Percentiles rank a stretch among this genome's conserved stretches.
phyloP scores from a whole-genome alignment of 2,329 filamentous ascomycete species.

The Curvularia sp. region DNA sequence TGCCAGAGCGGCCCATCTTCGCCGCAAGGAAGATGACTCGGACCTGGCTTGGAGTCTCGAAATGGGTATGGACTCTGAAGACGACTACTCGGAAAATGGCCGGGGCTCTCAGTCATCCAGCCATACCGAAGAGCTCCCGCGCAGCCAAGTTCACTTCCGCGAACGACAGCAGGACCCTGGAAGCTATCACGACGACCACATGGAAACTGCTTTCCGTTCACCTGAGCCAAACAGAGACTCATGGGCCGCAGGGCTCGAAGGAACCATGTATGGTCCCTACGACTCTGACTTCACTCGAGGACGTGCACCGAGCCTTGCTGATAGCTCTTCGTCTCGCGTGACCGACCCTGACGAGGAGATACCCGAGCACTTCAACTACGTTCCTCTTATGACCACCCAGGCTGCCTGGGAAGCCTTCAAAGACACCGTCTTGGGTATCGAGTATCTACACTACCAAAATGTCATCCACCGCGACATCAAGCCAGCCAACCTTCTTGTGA shows the following conservation, averaged over 20 bases:
- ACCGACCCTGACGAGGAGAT: conserved; percentile 61
- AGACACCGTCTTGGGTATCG: conserved; percentile 89
- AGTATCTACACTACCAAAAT: conserved; percentile 75
- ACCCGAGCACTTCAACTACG: conserved; percentile 88
- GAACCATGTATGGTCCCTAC: conserved; percentile 79
- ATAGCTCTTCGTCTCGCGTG: conserved; percentile 70
- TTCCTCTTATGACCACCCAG: conserved; percentile 88
- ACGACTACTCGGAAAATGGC: conserved; percentile 52
- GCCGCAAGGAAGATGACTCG: conserved; percentile 47
- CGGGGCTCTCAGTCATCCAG: conserved; percentile 37
- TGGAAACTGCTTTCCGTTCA: conserved; percentile 47
- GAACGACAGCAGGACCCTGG: conserved; percentile 32
- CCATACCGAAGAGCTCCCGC: conserved; percentile 27
- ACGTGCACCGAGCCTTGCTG: conserved; percentile 80
- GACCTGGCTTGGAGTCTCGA: conserved; percentile 85
- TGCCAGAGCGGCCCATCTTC: conserved; percentile 46
- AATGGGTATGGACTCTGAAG: conserved; percentile 69
- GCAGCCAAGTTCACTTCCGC: conserved; percentile 28
- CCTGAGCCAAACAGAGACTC: conserved; percentile 28
- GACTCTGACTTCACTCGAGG: conserved; percentile 65
- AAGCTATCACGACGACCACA: conserved; percentile 33
- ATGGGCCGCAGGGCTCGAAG: conserved; percentile 67
- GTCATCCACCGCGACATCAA: conserved; percentile 61
- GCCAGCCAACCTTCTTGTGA: conserved; percentile 85
- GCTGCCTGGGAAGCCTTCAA: conserved; percentile 85